Conservation (phyloP, 2,329 filamentous ascomycete species). For the Diaporthe nobilis region DNA sequence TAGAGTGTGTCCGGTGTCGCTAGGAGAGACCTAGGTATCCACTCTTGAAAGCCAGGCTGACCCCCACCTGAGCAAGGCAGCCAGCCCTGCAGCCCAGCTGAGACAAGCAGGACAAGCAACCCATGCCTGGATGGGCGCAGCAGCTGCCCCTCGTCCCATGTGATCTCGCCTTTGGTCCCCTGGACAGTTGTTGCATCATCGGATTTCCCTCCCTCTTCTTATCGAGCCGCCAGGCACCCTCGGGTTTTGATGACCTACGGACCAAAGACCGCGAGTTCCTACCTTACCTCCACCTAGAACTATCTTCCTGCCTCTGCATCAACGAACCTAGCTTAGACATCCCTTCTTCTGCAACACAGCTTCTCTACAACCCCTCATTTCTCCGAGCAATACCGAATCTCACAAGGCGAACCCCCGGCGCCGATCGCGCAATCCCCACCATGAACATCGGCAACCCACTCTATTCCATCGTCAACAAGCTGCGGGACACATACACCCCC, state of each 20-base stretch:
- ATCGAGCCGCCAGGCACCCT: constrained; percentile 14
- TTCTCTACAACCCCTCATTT: background rate
- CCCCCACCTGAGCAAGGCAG: constrained; percentile 1
- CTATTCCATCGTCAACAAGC: constrained; percentile 91
- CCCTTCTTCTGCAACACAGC: background rate
- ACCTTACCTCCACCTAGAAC: constrained; percentile 12
- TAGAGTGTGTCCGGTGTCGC: background rate
- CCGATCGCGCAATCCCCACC: constrained; percentile 44
- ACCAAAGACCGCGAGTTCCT: background rate
- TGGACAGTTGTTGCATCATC: constrained; percentile 26
- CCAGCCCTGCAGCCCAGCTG: constrained; percentile 6
- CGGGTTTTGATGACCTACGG: constrained; percentile 18
- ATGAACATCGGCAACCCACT: constrained; percentile 81
- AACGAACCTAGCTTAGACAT: background rate
- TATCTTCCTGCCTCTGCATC: background rate
- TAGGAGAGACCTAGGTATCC: background rate
- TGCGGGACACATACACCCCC: constrained; percentile 92
- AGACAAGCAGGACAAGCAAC: background rate
- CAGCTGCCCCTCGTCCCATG: constrained; percentile 4
- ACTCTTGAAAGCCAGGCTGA: background rate
- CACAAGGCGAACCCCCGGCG: constrained; percentile 31
- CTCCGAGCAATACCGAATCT: background rate
- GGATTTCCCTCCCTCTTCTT: constrained; percentile 9
- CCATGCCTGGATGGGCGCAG: background rate
- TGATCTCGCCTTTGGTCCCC: constrained; percentile 32